These are phyloP conservation scores for Panicum hallii DNA, from an alignment of 202 grass and related monocot genomes.

Conservation along the genomic window DNA sequence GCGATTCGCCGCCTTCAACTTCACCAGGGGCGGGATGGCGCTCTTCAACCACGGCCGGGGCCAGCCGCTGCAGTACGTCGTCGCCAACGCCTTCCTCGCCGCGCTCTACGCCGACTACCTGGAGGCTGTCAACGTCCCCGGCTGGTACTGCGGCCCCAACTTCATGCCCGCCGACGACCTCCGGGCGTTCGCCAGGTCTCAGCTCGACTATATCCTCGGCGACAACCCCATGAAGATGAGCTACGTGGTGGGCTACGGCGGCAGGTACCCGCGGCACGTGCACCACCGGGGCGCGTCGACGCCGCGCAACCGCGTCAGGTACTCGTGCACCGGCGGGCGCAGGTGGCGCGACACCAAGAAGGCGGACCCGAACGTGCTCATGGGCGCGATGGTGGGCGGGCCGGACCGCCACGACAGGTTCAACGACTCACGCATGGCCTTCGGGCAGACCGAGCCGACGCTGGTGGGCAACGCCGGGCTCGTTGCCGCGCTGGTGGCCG, in stretches of 20 bases:
- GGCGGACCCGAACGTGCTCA: constrained; percentile 74
- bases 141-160: constrained; percentile 81
- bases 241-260: constrained; percentile 85
- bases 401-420: constrained; percentile 73
- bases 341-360: constrained; percentile 73
- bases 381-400: constrained; percentile 87
- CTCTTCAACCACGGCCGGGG: constrained; percentile 80
- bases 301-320: constrained; percentile 67
- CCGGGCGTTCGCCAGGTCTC: constrained; percentile 69
- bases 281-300: constrained; percentile 90
- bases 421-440: constrained; percentile 61
- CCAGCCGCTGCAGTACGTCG: constrained; percentile 76
- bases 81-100: constrained; percentile 77
- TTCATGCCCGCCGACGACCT: constrained; percentile 66
- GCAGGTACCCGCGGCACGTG: constrained; percentile 72
- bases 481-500: constrained; percentile 75
- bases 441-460: constrained; percentile 82
- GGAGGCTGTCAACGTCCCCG: constrained; percentile 70
- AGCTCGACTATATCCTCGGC: constrained; percentile 89
- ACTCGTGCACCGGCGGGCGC: constrained; percentile 81
- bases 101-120: constrained; percentile 93
- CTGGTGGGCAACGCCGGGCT: constrained; percentile 83
- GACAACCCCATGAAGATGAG: constrained; percentile 94
- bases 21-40: constrained; percentile 66
- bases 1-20: constrained; percentile 76